phyloP scores from a whole-genome alignment of 345 rosid species.

The Durio zibethinus region DNA sequence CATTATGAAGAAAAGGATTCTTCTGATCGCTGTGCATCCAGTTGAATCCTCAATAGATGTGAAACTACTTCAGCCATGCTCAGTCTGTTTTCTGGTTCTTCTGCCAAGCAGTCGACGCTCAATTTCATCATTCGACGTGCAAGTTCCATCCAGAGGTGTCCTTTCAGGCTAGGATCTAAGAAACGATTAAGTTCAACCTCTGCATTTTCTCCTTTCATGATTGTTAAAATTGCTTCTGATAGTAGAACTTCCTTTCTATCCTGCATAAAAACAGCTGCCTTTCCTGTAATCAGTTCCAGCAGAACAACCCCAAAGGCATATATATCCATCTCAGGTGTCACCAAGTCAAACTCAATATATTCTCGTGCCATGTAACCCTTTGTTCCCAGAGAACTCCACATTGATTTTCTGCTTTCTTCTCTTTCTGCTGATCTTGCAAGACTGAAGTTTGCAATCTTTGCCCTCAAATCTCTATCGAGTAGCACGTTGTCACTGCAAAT shows the following conservation, averaged over 20 bases:
- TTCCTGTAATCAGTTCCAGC: constrained; percentile 42
- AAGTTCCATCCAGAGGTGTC: constrained; percentile 18
- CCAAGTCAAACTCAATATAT: constrained; percentile 36
- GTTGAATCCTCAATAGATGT: constrained; percentile 29
- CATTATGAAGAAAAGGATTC: constrained; percentile 11
- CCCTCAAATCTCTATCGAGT: constrained; percentile 34
- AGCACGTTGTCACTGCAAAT: constrained; percentile 37
- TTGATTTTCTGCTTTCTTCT: constrained; percentile 18
- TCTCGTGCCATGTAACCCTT: constrained; percentile 48
- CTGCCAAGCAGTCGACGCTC: constrained; percentile 28
- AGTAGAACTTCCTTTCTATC: constrained; percentile 25
- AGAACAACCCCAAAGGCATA: constrained; percentile 49
- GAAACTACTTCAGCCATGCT: constrained; percentile 39
- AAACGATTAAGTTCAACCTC: constrained; percentile 16
- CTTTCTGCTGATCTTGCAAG: constrained; percentile 33
- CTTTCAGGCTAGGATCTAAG: constrained; percentile 32
- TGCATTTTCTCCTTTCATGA: constrained; percentile 21
- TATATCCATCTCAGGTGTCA: constrained; percentile 36
- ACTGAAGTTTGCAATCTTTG: constrained; percentile 41
- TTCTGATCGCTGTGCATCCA: constrained; percentile 24
- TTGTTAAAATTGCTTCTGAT: constrained; percentile 19
- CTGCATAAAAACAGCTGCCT: constrained; percentile 28
- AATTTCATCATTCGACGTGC: constrained; percentile 23
- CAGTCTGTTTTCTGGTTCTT: constrained; percentile 35
- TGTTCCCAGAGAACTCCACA: constrained; percentile 25